Base-by-base conservation (phyloP, 805 yeast species). In the Komagataella pastoris region DNA sequence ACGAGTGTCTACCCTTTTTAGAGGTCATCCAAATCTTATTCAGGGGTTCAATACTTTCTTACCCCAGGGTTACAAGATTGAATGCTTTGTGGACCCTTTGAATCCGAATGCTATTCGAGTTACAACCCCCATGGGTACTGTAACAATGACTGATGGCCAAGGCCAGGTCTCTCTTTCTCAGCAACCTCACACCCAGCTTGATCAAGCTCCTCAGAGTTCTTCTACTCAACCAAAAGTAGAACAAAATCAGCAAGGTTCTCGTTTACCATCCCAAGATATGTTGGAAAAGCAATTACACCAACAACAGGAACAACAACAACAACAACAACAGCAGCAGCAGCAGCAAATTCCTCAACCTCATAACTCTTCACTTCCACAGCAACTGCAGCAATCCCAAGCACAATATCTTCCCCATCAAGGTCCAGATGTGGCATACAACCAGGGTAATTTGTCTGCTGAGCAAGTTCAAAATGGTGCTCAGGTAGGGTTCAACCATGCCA, bases 41-140 rank as follows among this genome's bases (percentile, higher is more conserved):
- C 98, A 93, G 68, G 99, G 99, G 0, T 95, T 93, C 69, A 93
- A 93, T 70, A 91, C 99, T 1, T 93, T 93, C 64, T 74, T 93
- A 58, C 99, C 99, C 1, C 96, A 95, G 19, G 99, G 99, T 2
- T 93, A 89, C 68, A 74, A 86, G 56, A 90, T 93, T 57, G 96
- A 88, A 65, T 93, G 98, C 68, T 85, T 97, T 0, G 64, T 75
- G 52, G 93, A 88, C 63, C 93, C 97, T 6, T 72, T 85, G 45
- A 97, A 91, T 63, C 95, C 95, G 14, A 83, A 85, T 58, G 95
- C 97, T 18, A 89, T 93, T 55, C 78, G 89, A 54, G 98, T 93
- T 14, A 88, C 97, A 2, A 93, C 99, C 0, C 99, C 99, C 2
- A 78, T 86, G 70, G 98, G 98, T 2, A 83, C 93, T 17, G 81